Evolutionary conservation across 2,329 filamentous ascomycete species (phyloP), one percentile per base, ranked within the genome.

Genomic region (Phaeosphaeriaceae sp.): DNA sequence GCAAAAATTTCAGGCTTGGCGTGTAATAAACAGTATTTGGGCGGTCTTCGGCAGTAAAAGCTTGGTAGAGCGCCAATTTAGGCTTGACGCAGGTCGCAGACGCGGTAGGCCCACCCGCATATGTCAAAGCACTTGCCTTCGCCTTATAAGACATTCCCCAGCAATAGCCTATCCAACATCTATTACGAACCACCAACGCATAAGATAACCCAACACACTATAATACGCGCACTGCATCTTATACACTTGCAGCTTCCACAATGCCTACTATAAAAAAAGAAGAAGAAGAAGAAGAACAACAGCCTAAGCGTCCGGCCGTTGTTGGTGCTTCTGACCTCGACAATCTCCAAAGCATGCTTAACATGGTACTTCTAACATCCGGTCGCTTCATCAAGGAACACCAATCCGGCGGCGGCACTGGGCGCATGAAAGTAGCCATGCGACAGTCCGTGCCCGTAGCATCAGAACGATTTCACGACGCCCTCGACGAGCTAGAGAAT

Each of bases 401-500:
- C 26, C 71, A 68, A 33, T 52, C 56, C 6, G 63, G 62, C 54
- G 60, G 59, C 15, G 63, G 63, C 51, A 60, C 63, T 2, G 62
- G 59, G 20, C 69, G 65, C 44, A 64, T 65, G 58, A 54, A 68
- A 63, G 42, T 66, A 53, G 46, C 57, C 52, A 26, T 73, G 55
- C 65, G 74, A 52, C 68, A 76, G 42, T 70, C 64, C 33, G 62
- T 81, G 12, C 74, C 77, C 2, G 63, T 60, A 13, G 76, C 76
- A 21, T 66, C 71, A 13, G 67, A 71, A 28, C 67, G 73, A 54
- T 82, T 79, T 52, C 77, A 82, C 57, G 72, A 78, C 38, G 75
- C 76, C n/a, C 74, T 82, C n/a, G 79, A 82, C 63, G 70, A 76
- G 48, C 70, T 82, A 12, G 79, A 81, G 57, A 70, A 72, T 36